A percentile compares a stretch with the other conserved stretches of the same genome.
phyloP scores from a whole-genome alignment of 2,329 filamentous ascomycete genomes.

The Neopestalotiopsis sp. region DNA sequence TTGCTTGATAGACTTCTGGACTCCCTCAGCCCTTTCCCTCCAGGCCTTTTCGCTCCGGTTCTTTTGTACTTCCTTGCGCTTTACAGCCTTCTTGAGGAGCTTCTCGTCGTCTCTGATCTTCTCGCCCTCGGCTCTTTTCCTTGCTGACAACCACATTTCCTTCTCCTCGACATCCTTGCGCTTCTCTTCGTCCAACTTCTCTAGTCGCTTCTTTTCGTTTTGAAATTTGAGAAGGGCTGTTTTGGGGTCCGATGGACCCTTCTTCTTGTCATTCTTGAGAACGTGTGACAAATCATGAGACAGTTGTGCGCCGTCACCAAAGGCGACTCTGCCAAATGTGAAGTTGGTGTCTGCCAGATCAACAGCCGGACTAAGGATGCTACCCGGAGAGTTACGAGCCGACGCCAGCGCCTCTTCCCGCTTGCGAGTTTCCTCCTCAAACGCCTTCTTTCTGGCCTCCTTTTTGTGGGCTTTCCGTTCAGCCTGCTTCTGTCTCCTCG shows the following conservation, averaged over 20 bases:
- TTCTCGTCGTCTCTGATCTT: constrained; percentile 86
- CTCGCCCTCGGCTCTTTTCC: constrained; percentile 87
- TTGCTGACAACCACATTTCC: constrained; percentile 90
- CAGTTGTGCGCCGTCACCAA: constrained; percentile 82
- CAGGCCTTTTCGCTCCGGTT: constrained; percentile 92
- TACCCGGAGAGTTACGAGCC: constrained; percentile 64
- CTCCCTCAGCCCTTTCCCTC: constrained; percentile 73
- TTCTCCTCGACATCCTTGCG: constrained; percentile 89
- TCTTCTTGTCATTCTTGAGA: constrained; percentile 73
- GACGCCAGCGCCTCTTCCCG: constrained; percentile 66
- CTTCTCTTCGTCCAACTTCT: constrained; percentile 78
- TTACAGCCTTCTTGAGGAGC: constrained; percentile 90
- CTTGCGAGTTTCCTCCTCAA: constrained; percentile 76
- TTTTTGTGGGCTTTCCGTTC: constrained; percentile 89
- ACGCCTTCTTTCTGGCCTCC: constrained; percentile 77
- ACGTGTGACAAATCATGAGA: constrained; percentile 71
- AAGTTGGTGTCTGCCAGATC: constrained; percentile 71
- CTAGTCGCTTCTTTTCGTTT: constrained; percentile 82
- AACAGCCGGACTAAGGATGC: constrained; percentile 61
- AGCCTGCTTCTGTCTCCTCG: constrained; percentile 84
- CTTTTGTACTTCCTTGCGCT: constrained; percentile 89
- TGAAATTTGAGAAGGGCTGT: constrained; percentile 86
- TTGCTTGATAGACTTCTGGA: constrained; percentile 78
- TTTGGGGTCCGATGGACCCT: constrained; percentile 83
- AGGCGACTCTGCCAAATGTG: constrained; percentile 89